A percentile compares a stretch with the other conserved stretches of the same genome.
phyloP scores from a whole-genome alignment of 2,329 filamentous ascomycete genomes.

The Aspergillus sp. region DNA sequence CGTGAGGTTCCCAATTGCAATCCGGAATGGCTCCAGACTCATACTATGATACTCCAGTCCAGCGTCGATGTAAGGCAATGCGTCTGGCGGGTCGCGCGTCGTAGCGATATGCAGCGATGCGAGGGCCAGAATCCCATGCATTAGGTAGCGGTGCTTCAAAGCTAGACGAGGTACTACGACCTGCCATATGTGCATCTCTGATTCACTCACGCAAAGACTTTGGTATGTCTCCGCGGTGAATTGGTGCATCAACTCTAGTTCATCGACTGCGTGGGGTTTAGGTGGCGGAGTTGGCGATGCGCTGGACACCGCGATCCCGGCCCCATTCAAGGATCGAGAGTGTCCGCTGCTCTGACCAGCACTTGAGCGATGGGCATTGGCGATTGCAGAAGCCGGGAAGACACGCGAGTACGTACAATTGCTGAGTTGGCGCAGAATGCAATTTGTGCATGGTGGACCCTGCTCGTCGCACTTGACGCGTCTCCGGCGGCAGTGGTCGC shows the following conservation, averaged over 20 bases:
- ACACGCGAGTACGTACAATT: constrained; percentile 23
- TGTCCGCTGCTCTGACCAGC: neutral
- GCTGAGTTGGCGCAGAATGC: constrained; percentile 23
- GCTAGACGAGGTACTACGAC: constrained; percentile 34
- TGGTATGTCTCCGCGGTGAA: constrained; percentile 48
- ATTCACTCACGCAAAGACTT: constrained; percentile 32
- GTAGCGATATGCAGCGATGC: constrained; percentile 38
- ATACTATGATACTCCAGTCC: constrained; percentile 27
- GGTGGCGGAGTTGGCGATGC: neutral
- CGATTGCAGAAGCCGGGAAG: constrained; percentile 2
- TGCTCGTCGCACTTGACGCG: constrained; percentile 31
- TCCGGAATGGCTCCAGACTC: constrained; percentile 27
- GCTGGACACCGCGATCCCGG: neutral
- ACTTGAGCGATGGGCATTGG: neutral
- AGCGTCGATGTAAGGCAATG: constrained; percentile 24
- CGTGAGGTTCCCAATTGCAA: constrained; percentile 25
- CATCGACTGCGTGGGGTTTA: constrained; percentile 12
- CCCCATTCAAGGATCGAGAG: neutral
- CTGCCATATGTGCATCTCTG: constrained; percentile 32
- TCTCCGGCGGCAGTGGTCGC: constrained; percentile 20
- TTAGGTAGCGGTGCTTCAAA: constrained; percentile 33
- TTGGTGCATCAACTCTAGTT: constrained; percentile 50
- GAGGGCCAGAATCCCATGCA: constrained; percentile 38
- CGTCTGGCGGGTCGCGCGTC: constrained; percentile 7
- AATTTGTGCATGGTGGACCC: constrained; percentile 32